These are phyloP conservation scores for Vitis amurensis DNA, from an alignment of 164 flowering plant genomes.

Conservation along the genomic window DNA sequence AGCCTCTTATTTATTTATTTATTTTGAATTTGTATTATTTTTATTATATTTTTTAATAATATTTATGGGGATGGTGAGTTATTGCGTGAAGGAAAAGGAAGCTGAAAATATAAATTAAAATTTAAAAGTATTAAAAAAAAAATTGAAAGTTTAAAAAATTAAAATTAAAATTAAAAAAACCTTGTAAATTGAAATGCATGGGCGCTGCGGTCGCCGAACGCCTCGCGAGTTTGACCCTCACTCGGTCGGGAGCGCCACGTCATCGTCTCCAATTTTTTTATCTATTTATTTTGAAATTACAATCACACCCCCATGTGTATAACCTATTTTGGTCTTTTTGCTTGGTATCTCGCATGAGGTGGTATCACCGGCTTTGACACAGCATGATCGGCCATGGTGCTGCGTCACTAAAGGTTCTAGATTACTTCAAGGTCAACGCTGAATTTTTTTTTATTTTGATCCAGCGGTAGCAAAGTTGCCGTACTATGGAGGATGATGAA, in stretches of 20 bases:
- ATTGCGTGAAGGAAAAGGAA: slow-evolving; percentile 38
- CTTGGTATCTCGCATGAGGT: too few species aligned
- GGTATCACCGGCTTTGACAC: too few species aligned
- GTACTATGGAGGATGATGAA: too few species aligned
- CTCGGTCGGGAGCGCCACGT: slow-evolving; percentile 28
- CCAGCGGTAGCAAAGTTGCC: too few species aligned
- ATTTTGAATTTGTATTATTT: not conserved
- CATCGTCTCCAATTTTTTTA: not conserved
- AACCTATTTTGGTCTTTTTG: too few species aligned
- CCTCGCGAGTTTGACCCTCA: slow-evolving; percentile 36
- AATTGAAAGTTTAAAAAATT: not conserved
- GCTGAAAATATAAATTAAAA: not conserved
- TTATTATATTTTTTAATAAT: slow-evolving; percentile 2
- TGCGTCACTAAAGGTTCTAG: too few species aligned
- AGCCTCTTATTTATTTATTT: not conserved
- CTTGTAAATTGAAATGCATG: slow-evolving; percentile 34
- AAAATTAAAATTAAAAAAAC: not conserved
- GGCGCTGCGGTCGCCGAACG: slow-evolving; percentile 57
- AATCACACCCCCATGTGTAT: too few species aligned
- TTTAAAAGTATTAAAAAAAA: not conserved
- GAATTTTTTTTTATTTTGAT: too few species aligned
- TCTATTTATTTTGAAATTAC: too few species aligned
- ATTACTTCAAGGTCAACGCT: too few species aligned
- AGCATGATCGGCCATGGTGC: too few species aligned
- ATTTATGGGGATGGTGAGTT: slow-evolving; percentile 22